phyloP scores from a whole-genome alignment of 2,329 filamentous ascomycete genomes.

The Trichoderma pleuroti region DNA sequence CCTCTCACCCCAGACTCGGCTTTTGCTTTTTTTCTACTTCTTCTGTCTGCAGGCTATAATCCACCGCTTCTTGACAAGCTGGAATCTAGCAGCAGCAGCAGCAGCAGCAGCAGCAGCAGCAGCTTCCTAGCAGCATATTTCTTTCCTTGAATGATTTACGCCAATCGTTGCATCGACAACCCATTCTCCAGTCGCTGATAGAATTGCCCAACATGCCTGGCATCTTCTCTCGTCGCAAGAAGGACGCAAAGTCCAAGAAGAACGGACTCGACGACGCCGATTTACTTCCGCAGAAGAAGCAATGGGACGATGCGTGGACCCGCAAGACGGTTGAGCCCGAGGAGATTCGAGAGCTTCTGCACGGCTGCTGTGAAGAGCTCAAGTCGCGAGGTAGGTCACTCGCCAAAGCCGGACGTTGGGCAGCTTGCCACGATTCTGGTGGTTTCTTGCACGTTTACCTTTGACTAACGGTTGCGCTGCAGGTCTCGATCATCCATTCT shows the following conservation, averaged over 20 bases:
- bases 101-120: background rate
- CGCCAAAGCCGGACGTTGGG: background rate
- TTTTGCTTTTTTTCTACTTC: conserved; percentile 9
- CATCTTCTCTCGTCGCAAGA: conserved; percentile 67
- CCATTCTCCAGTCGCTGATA: background rate
- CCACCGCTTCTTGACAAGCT: background rate
- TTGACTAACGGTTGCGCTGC: conserved; percentile 4
- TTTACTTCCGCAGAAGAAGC: conserved; percentile 62
- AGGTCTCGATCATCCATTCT: conserved; percentile 88
- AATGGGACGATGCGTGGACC: conserved; percentile 85
- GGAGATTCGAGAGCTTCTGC: conserved; percentile 84
- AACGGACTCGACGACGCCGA: conserved; percentile 57
- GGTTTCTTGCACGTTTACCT: background rate
- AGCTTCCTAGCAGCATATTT: background rate
- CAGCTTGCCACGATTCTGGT: background rate
- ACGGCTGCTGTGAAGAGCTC: conserved; percentile 82
- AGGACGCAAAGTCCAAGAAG: conserved; percentile 64
- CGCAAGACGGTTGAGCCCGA: conserved; percentile 80
- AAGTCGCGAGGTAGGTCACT: conserved; percentile 78
- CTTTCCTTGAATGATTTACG: background rate
- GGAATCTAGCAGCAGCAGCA: background rate
- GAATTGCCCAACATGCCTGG: conserved; percentile 47
- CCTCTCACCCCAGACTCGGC: conserved; percentile 1
- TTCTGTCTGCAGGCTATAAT: background rate
- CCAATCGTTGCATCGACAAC: background rate